These are phyloP conservation scores for Mortierella sp. DNA, from an alignment of 371 early-diverging fungal genomes.

Conservation along the genomic window DNA sequence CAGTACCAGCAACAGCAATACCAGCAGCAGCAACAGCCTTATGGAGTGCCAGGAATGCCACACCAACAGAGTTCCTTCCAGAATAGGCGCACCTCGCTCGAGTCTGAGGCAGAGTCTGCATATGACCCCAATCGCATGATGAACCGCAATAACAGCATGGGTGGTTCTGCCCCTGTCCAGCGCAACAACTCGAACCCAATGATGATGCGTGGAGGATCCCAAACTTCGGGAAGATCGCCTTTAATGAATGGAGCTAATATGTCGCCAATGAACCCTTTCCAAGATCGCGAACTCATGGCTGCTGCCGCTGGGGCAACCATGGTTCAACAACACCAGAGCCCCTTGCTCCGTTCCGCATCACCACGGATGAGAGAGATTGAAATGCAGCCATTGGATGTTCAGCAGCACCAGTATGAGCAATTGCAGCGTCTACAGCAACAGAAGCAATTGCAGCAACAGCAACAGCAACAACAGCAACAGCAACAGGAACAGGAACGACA, in stretches of 20 bases:
- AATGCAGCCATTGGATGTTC: slow-evolving; percentile 51
- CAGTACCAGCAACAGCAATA: slow-evolving; percentile 26
- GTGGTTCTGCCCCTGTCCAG: slow-evolving; percentile 21
- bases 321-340: slow-evolving; percentile 9
- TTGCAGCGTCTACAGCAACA: slow-evolving; percentile 35
- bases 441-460: slow-evolving; percentile 21
- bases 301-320: slow-evolving; percentile 20
- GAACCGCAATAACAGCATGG: neutral
- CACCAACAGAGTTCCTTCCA: slow-evolving; percentile 26
- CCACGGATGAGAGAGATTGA: slow-evolving; percentile 32
- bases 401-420: slow-evolving; percentile 49
- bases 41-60: slow-evolving; percentile 15
- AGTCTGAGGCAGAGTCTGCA: slow-evolving; percentile 45
- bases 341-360: neutral
- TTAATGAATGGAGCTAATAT: slow-evolving; percentile 10
- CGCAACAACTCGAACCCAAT: slow-evolving; percentile 36
- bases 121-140: slow-evolving; percentile 39
- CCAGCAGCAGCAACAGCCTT: slow-evolving; percentile 35
- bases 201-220: slow-evolving; percentile 28
- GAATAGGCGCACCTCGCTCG: slow-evolving; percentile 28
- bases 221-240: slow-evolving; percentile 21
- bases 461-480: slow-evolving; percentile 18
- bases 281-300: slow-evolving; percentile 38
- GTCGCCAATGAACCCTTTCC: slow-evolving; percentile 29
- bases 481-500: neutral